phyloP scores from a whole-genome alignment of 139 green algal species.

The Chlorella sp. region DNA sequence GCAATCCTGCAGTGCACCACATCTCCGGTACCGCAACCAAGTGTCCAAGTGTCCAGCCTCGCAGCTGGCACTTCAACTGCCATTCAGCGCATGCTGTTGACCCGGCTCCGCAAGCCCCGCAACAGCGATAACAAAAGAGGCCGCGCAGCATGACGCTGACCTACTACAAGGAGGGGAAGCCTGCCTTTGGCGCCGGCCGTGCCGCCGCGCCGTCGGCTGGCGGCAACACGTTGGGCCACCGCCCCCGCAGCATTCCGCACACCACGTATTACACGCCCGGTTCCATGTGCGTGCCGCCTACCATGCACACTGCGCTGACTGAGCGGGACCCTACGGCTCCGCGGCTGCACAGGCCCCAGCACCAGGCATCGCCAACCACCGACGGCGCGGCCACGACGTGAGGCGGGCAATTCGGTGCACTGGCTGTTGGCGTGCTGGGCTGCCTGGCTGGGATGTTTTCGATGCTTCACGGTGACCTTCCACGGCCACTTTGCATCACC shows the following conservation, averaged over 20 bases:
- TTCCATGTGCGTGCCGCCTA: conserved; percentile 2
- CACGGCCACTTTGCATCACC: background rate
- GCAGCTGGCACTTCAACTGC: too few species aligned
- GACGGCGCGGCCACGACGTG: background rate
- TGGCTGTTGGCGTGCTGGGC: background rate
- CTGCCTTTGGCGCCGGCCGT: background rate
- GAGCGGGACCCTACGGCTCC: background rate
- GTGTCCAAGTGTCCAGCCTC: too few species aligned
- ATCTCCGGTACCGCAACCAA: too few species aligned
- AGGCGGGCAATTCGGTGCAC: background rate
- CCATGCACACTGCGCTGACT: background rate
- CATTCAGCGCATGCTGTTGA: background rate
- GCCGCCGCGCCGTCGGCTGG: background rate
- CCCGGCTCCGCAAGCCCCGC: background rate
- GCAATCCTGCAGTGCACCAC: too few species aligned
- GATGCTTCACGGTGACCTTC: background rate
- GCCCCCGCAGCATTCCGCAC: background rate
- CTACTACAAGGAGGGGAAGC: background rate
- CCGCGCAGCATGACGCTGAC: background rate
- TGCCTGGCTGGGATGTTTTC: background rate
- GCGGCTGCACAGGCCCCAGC: background rate
- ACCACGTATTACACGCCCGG: background rate
- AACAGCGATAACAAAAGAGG: background rate
- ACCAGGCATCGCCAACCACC: background rate
- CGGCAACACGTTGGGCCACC: background rate